Conservation (phyloP, 2,329 filamentous ascomycete species). For the Aaosphaeria pasadenensis region DNA sequence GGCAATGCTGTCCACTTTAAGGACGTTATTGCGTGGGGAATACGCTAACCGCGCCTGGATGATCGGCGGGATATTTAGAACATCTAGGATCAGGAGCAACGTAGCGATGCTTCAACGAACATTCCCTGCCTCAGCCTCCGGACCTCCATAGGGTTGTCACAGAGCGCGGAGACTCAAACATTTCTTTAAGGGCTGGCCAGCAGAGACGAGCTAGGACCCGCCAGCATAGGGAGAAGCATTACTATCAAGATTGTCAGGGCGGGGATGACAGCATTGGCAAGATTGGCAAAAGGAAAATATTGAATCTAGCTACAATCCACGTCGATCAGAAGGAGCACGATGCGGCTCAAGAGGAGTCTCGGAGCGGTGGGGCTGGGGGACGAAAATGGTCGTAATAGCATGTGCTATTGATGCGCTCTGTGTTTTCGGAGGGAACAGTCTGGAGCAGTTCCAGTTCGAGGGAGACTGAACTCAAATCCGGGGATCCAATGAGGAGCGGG, state of each 20-base stretch:
- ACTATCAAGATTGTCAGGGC: constrained; percentile 23
- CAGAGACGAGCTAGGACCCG: constrained; percentile 10
- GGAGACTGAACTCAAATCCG: constrained; percentile 18
- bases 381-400: constrained; percentile 9
- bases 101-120: constrained; percentile 23
- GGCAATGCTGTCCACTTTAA: constrained; percentile 28
- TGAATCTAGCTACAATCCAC: constrained; percentile 7
- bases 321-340: constrained; percentile 10
- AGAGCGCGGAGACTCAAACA: constrained; percentile 31
- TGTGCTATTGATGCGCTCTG: constrained; percentile 16
- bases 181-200: constrained; percentile 21
- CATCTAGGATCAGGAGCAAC: constrained; percentile 14
- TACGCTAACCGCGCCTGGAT: constrained; percentile 24
- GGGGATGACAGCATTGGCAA: constrained; percentile 14
- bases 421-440: constrained; percentile 17
- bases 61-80: constrained; percentile 25
- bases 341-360: constrained; percentile 31
- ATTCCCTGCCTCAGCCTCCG: constrained; percentile 27
- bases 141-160: constrained; percentile 23
- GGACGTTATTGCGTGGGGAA: constrained; percentile 12
- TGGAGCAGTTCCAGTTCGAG: constrained; percentile 31
- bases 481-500: constrained; percentile 21
- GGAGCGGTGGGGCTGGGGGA: constrained; percentile 15
- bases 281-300: constrained; percentile 8
- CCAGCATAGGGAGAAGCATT: constrained; percentile 19